These are phyloP conservation scores for Lactarius indigo DNA, from an alignment of 768 basidiomycete genomes.

Conservation along the genomic window DNA sequence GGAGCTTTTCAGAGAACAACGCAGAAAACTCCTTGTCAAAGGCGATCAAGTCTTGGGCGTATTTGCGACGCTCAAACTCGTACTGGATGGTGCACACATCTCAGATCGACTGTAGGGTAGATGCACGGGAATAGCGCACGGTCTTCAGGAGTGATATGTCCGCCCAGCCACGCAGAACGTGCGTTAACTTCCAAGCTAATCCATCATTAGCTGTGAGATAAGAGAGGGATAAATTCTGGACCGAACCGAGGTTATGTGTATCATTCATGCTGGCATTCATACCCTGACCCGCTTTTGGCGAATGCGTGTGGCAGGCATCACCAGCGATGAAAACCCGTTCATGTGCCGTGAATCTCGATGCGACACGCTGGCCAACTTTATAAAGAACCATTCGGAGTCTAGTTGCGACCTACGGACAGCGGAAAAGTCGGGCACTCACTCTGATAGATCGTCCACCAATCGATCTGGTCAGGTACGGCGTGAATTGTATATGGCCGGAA, in stretches of 20 bases:
- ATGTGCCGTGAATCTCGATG: constrained; percentile 44
- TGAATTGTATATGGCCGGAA: constrained; percentile 40
- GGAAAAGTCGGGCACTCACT: constrained; percentile 32
- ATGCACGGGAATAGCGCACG: constrained; percentile 30
- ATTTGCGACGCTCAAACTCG: constrained; percentile 51
- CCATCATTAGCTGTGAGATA: not conserved
- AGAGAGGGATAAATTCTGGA: not conserved
- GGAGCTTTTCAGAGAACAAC: constrained; percentile 53
- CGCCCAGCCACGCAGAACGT: constrained; percentile 48
- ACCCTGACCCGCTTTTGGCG: constrained; percentile 47
- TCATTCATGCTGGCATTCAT: constrained; percentile 56
- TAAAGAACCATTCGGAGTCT: not conserved
- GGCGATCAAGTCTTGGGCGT: constrained; percentile 50
- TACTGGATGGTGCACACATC: constrained; percentile 34
- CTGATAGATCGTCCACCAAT: constrained; percentile 51
- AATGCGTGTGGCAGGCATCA: constrained; percentile 49
- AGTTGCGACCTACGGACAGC: not conserved
- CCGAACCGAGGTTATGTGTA: constrained; percentile 45
- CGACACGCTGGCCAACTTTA: constrained; percentile 54
- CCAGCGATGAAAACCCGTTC: constrained; percentile 56
- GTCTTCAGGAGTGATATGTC: constrained; percentile 44
- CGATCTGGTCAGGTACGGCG: constrained; percentile 33
- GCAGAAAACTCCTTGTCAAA: constrained; percentile 52
- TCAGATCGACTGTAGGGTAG: not conserved
- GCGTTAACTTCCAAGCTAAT: constrained; percentile 51